Percentiles rank a stretch among this genome's conserved stretches.
Evolutionary conservation across 1,139 yeast genomes (phyloP).

Genomic region (Scheffersomyces titani): DNA sequence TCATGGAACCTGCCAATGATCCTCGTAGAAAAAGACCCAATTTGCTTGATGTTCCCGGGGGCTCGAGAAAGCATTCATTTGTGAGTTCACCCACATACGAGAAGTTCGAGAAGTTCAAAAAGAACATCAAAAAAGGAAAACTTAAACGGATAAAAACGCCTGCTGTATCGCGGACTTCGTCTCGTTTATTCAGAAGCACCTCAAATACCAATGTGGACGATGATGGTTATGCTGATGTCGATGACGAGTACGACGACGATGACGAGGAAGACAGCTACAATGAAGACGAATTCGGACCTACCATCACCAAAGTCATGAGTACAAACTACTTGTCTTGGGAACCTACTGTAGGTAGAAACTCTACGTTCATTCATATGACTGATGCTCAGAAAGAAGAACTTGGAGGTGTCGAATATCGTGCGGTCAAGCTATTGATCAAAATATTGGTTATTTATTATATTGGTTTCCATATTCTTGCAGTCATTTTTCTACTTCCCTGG

Average conservation of each 20-base stretch:
- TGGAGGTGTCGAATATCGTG: constrained; percentile 96
- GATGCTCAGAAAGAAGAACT: constrained; percentile 88
- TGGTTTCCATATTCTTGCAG: constrained; percentile 69
- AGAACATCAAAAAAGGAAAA: constrained; percentile 8
- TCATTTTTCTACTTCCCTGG: constrained; percentile 68
- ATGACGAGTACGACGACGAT: constrained; percentile 9
- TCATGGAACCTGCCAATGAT: constrained; percentile 34
- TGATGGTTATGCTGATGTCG: constrained; percentile 2
- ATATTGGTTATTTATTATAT: constrained; percentile 68
- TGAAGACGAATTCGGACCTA: constrained; percentile 6
- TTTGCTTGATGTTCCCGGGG: constrained; percentile 43
- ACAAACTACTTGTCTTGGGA: constrained; percentile 80
- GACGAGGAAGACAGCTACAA: constrained; percentile 17
- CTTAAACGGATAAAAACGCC: constrained; percentile 8
- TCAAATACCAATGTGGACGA: constrained; percentile 1
- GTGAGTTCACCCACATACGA: constrained; percentile 49
- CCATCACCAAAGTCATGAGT: constrained; percentile 37
- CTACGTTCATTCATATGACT: constrained; percentile 80
- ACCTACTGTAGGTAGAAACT: constrained; percentile 94
- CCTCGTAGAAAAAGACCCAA: constrained; percentile 46
- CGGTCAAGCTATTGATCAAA: constrained; percentile 72
- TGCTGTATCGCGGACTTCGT: constrained; percentile 1
- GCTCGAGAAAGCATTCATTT: constrained; percentile 15
- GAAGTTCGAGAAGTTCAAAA: constrained; percentile 16
- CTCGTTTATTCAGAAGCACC: neutral